Percentiles rank a stretch among this genome's conserved stretches.
phyloP scores from a whole-genome alignment of 139 green algal species.

The Chlorella sp. region DNA sequence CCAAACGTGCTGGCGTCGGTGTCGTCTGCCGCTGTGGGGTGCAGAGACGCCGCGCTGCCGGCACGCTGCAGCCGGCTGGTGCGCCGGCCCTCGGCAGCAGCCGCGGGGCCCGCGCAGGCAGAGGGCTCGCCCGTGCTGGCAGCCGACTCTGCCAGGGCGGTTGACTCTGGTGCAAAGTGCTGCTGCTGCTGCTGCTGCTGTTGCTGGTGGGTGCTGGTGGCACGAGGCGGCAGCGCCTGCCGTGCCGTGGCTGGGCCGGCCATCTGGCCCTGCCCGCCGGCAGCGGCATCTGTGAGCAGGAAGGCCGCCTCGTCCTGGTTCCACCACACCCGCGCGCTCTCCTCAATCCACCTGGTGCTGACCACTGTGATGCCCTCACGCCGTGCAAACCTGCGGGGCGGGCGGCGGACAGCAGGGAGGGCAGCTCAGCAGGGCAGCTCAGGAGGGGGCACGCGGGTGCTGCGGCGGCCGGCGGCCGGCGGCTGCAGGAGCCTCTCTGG shows the following conservation, averaged over 20 bases:
- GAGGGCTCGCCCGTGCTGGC: no score
- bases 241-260: not conserved
- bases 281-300: not conserved
- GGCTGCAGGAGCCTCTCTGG: no score
- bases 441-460: no score
- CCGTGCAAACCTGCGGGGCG: constrained; percentile 24
- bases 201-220: not conserved
- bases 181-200: not conserved
- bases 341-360: constrained; percentile 29
- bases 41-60: not conserved
- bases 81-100: not conserved
- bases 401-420: not conserved
- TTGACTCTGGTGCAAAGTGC: not conserved
- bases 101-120: not conserved
- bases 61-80: constrained; percentile 27
- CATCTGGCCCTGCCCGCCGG: not conserved
- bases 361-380: constrained; percentile 28
- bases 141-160: no score
- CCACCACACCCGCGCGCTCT: constrained; percentile 19
- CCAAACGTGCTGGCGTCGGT: no score
- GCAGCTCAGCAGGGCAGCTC: no score
- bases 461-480: no score
- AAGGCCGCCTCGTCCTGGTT: constrained; percentile 45
- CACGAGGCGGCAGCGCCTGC: not conserved
- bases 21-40: no score